These are phyloP conservation scores for Aspergillus sp. DNA, from an alignment of 2,329 filamentous ascomycete genomes.

Conservation along the genomic window DNA sequence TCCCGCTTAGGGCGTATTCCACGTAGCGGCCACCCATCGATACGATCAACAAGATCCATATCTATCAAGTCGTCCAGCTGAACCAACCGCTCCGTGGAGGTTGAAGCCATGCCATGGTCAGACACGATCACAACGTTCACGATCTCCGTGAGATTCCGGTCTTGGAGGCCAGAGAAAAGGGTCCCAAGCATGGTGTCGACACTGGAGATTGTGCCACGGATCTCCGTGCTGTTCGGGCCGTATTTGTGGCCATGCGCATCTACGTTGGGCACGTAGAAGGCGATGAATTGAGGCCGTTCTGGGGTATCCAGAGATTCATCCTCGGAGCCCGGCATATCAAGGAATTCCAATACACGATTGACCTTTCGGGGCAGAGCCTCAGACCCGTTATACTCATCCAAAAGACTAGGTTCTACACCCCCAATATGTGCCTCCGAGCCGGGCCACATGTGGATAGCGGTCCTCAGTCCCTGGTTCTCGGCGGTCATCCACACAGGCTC, in stretches of 20 bases:
- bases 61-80: constrained; percentile 91
- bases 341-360: constrained; percentile 71
- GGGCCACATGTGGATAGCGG: constrained; percentile 97
- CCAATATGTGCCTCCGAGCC: constrained; percentile 86
- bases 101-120: constrained; percentile 97
- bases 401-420: constrained; percentile 70
- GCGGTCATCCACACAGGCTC: constrained; percentile 94
- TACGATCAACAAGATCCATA: constrained; percentile 72
- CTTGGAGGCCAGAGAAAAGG: constrained; percentile 72
- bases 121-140: constrained; percentile 96
- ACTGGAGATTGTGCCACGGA: constrained; percentile 70
- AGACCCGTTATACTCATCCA: constrained; percentile 81
- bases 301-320: constrained; percentile 51
- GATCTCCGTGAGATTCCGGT: constrained; percentile 80
- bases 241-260: constrained; percentile 83
- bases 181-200: constrained; percentile 80
- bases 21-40: constrained; percentile 91
- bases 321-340: constrained; percentile 78
- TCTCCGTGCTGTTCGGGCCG: constrained; percentile 94
- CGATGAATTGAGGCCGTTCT: constrained; percentile 83
- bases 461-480: constrained; percentile 73
- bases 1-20: constrained; percentile 78
- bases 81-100: constrained; percentile 73
- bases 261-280: constrained; percentile 91
- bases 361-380: constrained; percentile 76